Conservation (phyloP, 2,329 filamentous ascomycete species). For the Rhytidhysteron rufulum region DNA sequence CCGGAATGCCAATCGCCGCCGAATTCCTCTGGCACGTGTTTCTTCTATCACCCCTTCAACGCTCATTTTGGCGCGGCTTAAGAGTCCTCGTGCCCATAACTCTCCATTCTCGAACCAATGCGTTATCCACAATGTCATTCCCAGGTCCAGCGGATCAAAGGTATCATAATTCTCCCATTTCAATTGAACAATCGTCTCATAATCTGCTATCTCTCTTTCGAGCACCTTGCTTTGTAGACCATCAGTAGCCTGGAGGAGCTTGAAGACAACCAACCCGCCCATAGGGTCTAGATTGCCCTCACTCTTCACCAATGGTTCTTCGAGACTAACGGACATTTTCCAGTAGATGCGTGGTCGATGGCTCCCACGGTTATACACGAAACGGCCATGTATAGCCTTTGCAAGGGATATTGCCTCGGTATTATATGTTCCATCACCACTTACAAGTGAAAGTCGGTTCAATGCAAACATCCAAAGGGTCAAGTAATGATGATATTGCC, state of each 20-base stretch:
- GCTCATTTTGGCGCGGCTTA: constrained; percentile 7
- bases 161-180: constrained; percentile 45
- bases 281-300: constrained; percentile 55
- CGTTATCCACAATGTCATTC: constrained; percentile 57
- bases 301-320: constrained; percentile 43
- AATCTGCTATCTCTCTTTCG: constrained; percentile 50
- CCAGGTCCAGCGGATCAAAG: constrained; percentile 53
- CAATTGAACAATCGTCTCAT: constrained; percentile 45
- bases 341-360: constrained; percentile 47
- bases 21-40: constrained; percentile 3
- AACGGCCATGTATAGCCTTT: constrained; percentile 50
- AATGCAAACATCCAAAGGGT: constrained; percentile 62
- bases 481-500: constrained; percentile 61
- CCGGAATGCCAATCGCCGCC: constrained; percentile 13
- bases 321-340: constrained; percentile 53
- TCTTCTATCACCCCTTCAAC: constrained; percentile 8
- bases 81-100: constrained; percentile 42
- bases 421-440: constrained; percentile 47
- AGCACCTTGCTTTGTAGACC: constrained; percentile 34
- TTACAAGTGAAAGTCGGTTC: constrained; percentile 50
- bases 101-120: constrained; percentile 48
- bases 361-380: constrained; percentile 41
- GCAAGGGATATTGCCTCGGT: constrained; percentile 51
- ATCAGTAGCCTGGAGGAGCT: constrained; percentile 19
- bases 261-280: constrained; percentile 5